phyloP scores from a whole-genome alignment of 768 basidiomycete species.

The Kwoniella europaea region DNA sequence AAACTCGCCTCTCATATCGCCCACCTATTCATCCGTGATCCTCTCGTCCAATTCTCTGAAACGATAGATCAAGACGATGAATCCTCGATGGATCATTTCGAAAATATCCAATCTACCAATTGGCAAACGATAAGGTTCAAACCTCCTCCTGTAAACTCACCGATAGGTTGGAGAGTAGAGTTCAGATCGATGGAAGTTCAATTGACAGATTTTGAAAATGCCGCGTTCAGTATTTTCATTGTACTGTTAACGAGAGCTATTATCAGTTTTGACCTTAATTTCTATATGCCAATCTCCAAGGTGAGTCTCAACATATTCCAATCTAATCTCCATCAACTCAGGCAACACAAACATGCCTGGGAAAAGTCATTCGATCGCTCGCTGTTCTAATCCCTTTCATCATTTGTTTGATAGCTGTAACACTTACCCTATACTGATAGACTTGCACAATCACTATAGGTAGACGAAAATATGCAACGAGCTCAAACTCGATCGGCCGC shows the following conservation, averaged over 20 bases:
- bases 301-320: slow-evolving; percentile 59
- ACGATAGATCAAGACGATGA: slow-evolving; percentile 89
- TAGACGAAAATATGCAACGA: slow-evolving; percentile 93
- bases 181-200: slow-evolving; percentile 99
- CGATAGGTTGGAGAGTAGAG: slow-evolving; percentile 97
- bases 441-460: slow-evolving; percentile 62
- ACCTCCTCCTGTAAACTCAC: slow-evolving; percentile 88
- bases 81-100: slow-evolving; percentile 90
- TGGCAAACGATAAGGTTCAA: slow-evolving; percentile 99
- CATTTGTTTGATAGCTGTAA: not conserved
- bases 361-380: no score
- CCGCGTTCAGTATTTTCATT: slow-evolving; percentile 91
- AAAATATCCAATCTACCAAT: slow-evolving; percentile 99
- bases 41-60: slow-evolving; percentile 92
- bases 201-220: slow-evolving; percentile 98
- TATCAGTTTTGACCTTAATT: slow-evolving; percentile 84
- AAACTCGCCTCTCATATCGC: slow-evolving; percentile 87
- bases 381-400: not conserved
- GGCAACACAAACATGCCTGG: not conserved
- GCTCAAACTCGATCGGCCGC: slow-evolving; percentile 85
- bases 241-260: slow-evolving; percentile 94
- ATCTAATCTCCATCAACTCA: no score
- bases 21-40: slow-evolving; percentile 96
- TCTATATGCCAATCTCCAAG: slow-evolving; percentile 97
- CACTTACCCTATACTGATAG: slow-evolving; percentile 7